A percentile compares a stretch with the other conserved stretches of the same genome.
These are phyloP conservation scores for Fonsecaea multimorphosa DNA, from an alignment of 2,329 filamentous ascomycete species.

Conservation along the genomic window DNA sequence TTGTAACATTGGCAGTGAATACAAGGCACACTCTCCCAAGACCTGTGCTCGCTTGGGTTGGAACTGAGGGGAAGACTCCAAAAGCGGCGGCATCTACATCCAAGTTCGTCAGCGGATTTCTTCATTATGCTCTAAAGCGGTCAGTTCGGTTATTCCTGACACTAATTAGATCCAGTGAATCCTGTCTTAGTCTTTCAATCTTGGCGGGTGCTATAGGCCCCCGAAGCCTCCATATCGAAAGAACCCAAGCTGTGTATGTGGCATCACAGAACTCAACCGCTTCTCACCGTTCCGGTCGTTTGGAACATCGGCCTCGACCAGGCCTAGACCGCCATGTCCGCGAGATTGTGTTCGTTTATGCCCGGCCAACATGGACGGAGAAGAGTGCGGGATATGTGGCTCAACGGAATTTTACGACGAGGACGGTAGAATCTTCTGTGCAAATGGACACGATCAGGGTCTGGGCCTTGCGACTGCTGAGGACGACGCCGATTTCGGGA, in stretches of 20 bases:
- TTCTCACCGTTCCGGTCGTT: not conserved
- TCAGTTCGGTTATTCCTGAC: no score
- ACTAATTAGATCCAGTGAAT: no score
- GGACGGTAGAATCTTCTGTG: conserved; percentile 35
- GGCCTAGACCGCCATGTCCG: conserved; percentile 8
- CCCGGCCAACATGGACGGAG: conserved; percentile 26
- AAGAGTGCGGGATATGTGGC: conserved; percentile 35
- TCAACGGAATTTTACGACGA: conserved; percentile 33
- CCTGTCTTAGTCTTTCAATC: not conserved
- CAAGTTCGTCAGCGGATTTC: no score
- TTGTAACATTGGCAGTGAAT: not conserved
- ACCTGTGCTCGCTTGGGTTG: no score
- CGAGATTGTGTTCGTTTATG: not conserved
- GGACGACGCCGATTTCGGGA: conserved; percentile 36
- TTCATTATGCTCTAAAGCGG: no score
- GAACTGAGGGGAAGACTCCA: no score
- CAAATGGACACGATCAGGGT: conserved; percentile 37
- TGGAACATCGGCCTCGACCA: not conserved
- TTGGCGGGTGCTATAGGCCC: not conserved
- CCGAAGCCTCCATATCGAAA: no score
- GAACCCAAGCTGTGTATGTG: not conserved
- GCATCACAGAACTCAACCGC: not conserved
- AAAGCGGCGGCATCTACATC: not conserved
- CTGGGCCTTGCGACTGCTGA: conserved; percentile 27
- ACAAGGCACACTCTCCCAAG: no score